Evolutionary conservation across 1,139 yeast genomes (phyloP).

Genomic region (Yueomyces sp.): DNA sequence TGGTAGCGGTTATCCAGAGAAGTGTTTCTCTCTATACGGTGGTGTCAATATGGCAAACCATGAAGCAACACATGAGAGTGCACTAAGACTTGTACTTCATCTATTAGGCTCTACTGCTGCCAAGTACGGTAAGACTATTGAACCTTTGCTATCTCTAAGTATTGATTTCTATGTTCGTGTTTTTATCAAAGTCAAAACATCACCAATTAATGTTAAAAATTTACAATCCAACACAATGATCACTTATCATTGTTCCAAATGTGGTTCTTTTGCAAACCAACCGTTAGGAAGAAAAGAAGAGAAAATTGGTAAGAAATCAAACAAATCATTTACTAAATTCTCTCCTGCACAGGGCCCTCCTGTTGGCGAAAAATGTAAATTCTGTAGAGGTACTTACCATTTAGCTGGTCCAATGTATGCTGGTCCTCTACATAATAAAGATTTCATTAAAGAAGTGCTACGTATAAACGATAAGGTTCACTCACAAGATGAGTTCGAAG

Average conservation of each 20-base stretch:
- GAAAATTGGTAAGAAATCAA: constrained; percentile 22
- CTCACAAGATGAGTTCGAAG: constrained; percentile 17
- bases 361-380: constrained; percentile 44
- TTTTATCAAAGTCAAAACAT: constrained; percentile 60
- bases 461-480: constrained; percentile 36
- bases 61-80: constrained; percentile 88
- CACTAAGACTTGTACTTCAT: constrained; percentile 68
- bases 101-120: constrained; percentile 78
- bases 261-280: constrained; percentile 63
- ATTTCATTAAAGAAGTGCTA: constrained; percentile 53
- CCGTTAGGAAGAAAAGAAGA: constrained; percentile 53
- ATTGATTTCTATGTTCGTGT: constrained; percentile 89
- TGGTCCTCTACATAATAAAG: constrained; percentile 57
- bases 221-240: constrained; percentile 64
- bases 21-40: constrained; percentile 91
- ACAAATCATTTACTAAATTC: constrained; percentile 32
- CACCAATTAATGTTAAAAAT: constrained; percentile 73
- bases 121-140: constrained; percentile 73
- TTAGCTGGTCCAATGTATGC: constrained; percentile 97
- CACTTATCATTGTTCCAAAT: constrained; percentile 77
- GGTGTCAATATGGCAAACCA: constrained; percentile 69
- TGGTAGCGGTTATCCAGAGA: constrained; percentile 92
- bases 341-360: constrained; percentile 48
- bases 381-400: constrained; percentile 59
- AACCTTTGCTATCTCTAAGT: constrained; percentile 72